Percentiles rank a stretch among this genome's conserved stretches.
Evolutionary conservation across 2,329 filamentous ascomycete genomes (phyloP).

Genomic region (Aspergillus texensis): DNA sequence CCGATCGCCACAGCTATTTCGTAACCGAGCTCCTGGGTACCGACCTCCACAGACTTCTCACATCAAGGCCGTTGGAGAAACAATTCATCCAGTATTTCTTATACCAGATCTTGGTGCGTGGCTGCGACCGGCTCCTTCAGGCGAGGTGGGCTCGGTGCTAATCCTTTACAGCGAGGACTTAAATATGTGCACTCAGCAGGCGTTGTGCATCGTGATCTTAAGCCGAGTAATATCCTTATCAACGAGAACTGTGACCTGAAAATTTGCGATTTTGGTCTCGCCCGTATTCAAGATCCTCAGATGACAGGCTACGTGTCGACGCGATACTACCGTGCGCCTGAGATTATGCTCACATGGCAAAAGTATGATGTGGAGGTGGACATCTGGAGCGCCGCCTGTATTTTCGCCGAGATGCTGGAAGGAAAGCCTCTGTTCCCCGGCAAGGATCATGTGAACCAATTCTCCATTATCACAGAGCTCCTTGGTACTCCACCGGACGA

Average conservation of each 20-base stretch:
- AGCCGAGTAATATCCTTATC: slow-evolving; percentile 98
- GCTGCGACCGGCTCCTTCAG: slow-evolving; percentile 3
- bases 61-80: slow-evolving; percentile 93
- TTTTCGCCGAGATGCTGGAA: slow-evolving; percentile 99
- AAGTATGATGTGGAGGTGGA: slow-evolving; percentile 99
- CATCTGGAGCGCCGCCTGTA: slow-evolving; percentile 98
- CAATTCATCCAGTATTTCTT: slow-evolving; percentile 99
- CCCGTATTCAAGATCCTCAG: slow-evolving; percentile 96
- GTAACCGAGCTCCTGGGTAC: slow-evolving; percentile 97
- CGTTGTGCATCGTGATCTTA: slow-evolving; percentile 95
- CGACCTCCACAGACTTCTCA: slow-evolving; percentile 92
- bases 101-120: slow-evolving; percentile 92
- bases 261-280: slow-evolving; percentile 98
- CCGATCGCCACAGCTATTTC: slow-evolving; percentile 70
- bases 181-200: slow-evolving; percentile 99
- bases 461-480: slow-evolving; percentile 98
- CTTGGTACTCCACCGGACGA: slow-evolving; percentile 95
- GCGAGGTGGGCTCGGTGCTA: slow-evolving; percentile 15
- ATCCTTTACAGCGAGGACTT: slow-evolving; percentile 72
- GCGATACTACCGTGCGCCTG: slow-evolving; percentile 95
- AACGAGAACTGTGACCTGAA: slow-evolving; percentile 99
- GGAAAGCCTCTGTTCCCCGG: slow-evolving; percentile 97
- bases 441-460: slow-evolving; percentile 99
- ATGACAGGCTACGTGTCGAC: slow-evolving; percentile 99
- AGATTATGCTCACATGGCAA: slow-evolving; percentile 99